A percentile compares a stretch with the other conserved stretches of the same genome.
Conservation (phyloP, 2,329 filamentous ascomycete species). For the Ophiostoma pallidulum region DNA sequence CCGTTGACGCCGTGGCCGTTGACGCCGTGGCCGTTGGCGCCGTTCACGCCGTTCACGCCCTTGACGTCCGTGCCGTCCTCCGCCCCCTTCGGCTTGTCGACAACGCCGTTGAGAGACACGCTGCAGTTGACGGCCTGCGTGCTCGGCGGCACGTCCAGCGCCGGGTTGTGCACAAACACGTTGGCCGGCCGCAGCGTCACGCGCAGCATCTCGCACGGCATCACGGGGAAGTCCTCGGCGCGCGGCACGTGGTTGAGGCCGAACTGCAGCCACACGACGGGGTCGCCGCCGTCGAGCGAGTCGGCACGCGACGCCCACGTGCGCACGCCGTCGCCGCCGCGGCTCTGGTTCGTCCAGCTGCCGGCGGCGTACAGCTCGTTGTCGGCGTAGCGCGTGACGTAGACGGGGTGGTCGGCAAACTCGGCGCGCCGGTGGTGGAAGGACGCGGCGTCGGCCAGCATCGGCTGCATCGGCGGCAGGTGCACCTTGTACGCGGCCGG, state of each 20-base stretch:
- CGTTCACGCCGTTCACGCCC: neutral
- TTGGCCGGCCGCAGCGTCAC: constrained; percentile 44
- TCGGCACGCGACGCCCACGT: constrained; percentile 30
- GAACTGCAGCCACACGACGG: constrained; percentile 49
- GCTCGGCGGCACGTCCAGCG: constrained; percentile 38
- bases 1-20: neutral
- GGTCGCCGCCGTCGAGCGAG: constrained; percentile 26
- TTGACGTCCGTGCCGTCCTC: neutral
- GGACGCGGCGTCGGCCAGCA: constrained; percentile 31
- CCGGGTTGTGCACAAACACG: constrained; percentile 43
- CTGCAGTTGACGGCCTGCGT: constrained; percentile 34
- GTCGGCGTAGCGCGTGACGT: constrained; percentile 36
- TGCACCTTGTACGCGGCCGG: constrained; percentile 39
- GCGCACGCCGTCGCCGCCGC: constrained; percentile 29
- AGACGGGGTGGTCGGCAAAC: constrained; percentile 35
- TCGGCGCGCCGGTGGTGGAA: constrained; percentile 32
- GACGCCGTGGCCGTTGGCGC: neutral
- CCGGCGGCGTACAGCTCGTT: constrained; percentile 35
- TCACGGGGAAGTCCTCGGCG: constrained; percentile 59
- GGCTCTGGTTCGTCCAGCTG: constrained; percentile 38
- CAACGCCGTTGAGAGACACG: constrained; percentile 20
- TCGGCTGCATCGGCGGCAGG: constrained; percentile 35
- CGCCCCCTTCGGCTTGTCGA: neutral
- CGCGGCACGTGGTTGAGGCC: constrained; percentile 56
- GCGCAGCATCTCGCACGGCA: constrained; percentile 51